Evolutionary conservation across 2,329 filamentous ascomycete genomes (phyloP).

Genomic region (Didymella arachidicola): DNA sequence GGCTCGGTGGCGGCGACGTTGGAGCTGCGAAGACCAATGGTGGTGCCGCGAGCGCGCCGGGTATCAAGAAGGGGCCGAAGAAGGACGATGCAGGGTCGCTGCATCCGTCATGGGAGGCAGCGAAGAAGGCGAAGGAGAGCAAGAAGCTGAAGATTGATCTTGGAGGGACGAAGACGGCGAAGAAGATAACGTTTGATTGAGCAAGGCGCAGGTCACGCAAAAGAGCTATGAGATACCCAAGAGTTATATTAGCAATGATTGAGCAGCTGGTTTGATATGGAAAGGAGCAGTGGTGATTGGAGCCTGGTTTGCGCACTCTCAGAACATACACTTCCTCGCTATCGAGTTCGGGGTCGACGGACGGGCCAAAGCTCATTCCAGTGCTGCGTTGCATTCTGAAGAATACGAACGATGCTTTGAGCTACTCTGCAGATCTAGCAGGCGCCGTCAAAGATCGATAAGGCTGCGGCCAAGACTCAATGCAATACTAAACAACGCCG

Average conservation of each 20-base stretch:
- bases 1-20: conserved; percentile 26
- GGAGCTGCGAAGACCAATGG: not conserved
- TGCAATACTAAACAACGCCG: too few species aligned
- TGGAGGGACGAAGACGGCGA: conserved; percentile 41
- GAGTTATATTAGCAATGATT: not conserved
- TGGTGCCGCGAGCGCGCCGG: too few species aligned
- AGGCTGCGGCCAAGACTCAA: too few species aligned
- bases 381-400: too few species aligned
- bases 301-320: too few species aligned
- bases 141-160: conserved; percentile 54
- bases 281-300: not conserved
- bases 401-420: too few species aligned
- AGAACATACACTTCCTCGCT: too few species aligned
- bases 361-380: too few species aligned
- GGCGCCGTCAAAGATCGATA: too few species aligned
- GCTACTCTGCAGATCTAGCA: too few species aligned
- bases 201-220: not conserved
- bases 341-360: too few species aligned
- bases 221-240: not conserved
- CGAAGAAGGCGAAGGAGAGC: conserved; percentile 66
- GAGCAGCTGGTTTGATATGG: not conserved
- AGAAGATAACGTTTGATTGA: conserved; percentile 69
- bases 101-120: conserved; percentile 72
- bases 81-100: conserved; percentile 61
- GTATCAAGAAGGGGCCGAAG: conserved; percentile 49